Evolutionary conservation across 192 early-diverging fungal species (phyloP), one percentile per base, ranked within the genome.

Genomic region (Coemansia reversa): DNA sequence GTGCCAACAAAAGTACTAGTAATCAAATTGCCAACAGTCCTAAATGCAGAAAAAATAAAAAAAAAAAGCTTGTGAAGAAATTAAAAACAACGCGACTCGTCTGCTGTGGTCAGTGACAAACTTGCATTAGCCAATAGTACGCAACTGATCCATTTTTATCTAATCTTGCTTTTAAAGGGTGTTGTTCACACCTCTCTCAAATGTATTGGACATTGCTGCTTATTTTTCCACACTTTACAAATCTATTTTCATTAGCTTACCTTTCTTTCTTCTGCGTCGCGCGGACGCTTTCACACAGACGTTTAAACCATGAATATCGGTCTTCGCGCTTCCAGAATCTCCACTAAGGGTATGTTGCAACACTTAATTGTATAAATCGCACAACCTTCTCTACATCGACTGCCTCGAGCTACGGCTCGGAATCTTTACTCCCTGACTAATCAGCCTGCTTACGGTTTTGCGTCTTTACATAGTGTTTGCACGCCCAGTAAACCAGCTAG

Each of bases 311-410:
- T 59, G 58, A 59, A 47, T 28, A 64, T 75, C 69, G 72, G 72
- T 60, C 35, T 75, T 56, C 66, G 72, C 28, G 47, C 65, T 28
- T 63, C 58, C 39, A 60, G 65, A 60, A 7, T 30, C 27, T 33
- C 57, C n/a, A 42, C 69, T 22, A 70, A 70, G 33, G 69, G 69
- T 70, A 70, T 29, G 51, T 57, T 54, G 55, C 53, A 47, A 63
- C 29, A 32, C 20, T 32, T 45, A 57, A 7, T 54, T 45, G 9
- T 45, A 2, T 45, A 45, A 45, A 16, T 45, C 12, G 12, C 39
- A 16, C 14, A 45, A 45, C 12, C 39, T 16, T 16, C 39, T 45
- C 39, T 45, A n/a, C 39, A 16, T 12, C 9, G 12, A 16, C 39
- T 16, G 9, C 3, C 12, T 45, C 12, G 14, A 45, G 39, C 39